Conservation (phyloP, 768 basidiomycete species). For the Collybia nuda region DNA sequence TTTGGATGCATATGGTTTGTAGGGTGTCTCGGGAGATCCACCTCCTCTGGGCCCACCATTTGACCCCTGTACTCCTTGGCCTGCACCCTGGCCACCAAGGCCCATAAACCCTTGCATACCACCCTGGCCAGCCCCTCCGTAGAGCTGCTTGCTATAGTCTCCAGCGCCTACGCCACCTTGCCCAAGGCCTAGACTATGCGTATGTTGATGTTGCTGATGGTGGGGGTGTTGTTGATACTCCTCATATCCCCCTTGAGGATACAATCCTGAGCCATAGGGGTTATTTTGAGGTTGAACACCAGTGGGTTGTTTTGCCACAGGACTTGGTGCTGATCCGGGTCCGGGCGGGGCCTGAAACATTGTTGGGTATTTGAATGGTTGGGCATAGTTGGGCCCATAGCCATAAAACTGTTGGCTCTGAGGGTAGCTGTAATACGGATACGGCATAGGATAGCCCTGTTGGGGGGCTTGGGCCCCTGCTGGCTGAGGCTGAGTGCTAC, state of each 20-base stretch:
- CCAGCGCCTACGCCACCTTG: conserved; percentile 38
- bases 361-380: conserved; percentile 75
- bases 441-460: conserved; percentile 63
- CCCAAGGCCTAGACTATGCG: conserved; percentile 42
- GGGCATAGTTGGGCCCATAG: conserved; percentile 61
- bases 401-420: conserved; percentile 78
- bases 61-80: conserved; percentile 33
- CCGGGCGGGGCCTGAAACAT: conserved; percentile 76
- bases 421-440: conserved; percentile 63
- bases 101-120: conserved; percentile 75
- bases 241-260: conserved; percentile 55
- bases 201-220: conserved; percentile 51
- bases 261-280: conserved; percentile 63
- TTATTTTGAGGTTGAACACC: conserved; percentile 49
- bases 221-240: conserved; percentile 51
- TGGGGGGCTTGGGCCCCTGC: conserved; percentile 63
- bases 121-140: conserved; percentile 48
- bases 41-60: conserved; percentile 50
- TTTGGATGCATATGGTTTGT: conserved; percentile 75
- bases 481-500: conserved; percentile 56
- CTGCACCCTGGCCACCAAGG: conserved; percentile 47
- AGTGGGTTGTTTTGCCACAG: conserved; percentile 65
- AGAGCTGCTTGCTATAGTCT: conserved; percentile 46
- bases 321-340: conserved; percentile 63
- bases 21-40: conserved; percentile 68